Conservation (phyloP, 495 filamentous ascomycete species). For the Penicillium pulvis region DNA sequence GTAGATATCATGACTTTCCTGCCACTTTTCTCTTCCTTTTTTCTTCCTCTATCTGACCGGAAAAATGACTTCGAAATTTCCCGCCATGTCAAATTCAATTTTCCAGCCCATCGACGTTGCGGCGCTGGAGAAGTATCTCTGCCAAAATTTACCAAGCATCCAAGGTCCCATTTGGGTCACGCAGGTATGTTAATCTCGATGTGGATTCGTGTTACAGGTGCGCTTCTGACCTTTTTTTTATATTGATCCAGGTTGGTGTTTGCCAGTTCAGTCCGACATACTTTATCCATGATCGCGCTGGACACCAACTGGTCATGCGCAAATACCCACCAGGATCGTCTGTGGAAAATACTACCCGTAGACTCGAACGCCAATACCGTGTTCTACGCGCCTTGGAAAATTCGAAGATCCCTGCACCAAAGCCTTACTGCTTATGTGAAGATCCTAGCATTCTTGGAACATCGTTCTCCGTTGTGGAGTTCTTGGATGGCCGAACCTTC, state of each 20-base stretch:
- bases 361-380: slow-evolving; percentile 3
- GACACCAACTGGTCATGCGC: slow-evolving; percentile 3
- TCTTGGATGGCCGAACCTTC: slow-evolving; percentile 2
- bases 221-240: not conserved
- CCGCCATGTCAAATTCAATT: not conserved
- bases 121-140: slow-evolving; percentile 1
- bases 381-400: not conserved
- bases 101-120: slow-evolving; percentile 4
- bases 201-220: too few species aligned
- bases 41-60: not conserved
- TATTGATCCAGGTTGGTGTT: not conserved
- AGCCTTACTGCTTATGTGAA: slow-evolving; percentile 1
- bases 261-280: slow-evolving; percentile 1
- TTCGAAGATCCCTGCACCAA: not conserved
- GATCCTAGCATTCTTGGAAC: slow-evolving; percentile 1
- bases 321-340: not conserved
- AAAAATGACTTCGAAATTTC: not conserved
- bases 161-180: not conserved
- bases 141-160: not conserved
- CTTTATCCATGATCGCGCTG: slow-evolving; percentile 1
- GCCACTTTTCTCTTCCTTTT: not conserved
- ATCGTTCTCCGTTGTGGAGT: slow-evolving; percentile 1
- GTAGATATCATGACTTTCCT: not conserved
- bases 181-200: not conserved
- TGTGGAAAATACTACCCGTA: not conserved